Conservation (phyloP, 2,329 filamentous ascomycete species). For the Pseudocercospora macadamiae region DNA sequence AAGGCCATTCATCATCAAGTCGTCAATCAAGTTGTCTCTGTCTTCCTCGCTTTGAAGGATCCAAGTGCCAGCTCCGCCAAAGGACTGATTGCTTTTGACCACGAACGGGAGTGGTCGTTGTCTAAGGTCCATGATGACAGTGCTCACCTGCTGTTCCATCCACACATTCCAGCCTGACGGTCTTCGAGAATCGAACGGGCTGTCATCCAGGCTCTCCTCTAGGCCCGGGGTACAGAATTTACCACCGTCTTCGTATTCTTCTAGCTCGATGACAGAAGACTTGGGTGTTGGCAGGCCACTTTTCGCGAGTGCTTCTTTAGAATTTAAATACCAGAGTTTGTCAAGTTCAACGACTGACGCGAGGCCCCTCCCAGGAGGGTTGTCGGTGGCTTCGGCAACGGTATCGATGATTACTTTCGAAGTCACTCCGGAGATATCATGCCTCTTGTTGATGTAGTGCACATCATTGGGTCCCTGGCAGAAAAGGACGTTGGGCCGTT, state of each 20-base stretch:
- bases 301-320: conserved; percentile 12
- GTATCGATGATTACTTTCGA: conserved; percentile 10
- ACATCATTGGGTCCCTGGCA: conserved; percentile 2
- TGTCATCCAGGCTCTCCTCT: not conserved
- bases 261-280: not conserved
- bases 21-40: not conserved
- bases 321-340: conserved; percentile 9
- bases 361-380: conserved; percentile 1
- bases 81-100: conserved; percentile 12
- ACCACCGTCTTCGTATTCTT: conserved; percentile 9
- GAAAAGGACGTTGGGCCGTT: conserved; percentile 8
- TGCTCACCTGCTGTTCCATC: conserved; percentile 5
- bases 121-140: not conserved
- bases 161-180: conserved; percentile 4
- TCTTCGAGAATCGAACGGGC: not conserved
- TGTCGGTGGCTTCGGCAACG: conserved; percentile 11
- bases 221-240: conserved; percentile 9
- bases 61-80: conserved; percentile 9
- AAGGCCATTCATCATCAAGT: not conserved
- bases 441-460: not conserved
- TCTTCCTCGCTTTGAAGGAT: conserved; percentile 8
- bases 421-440: not conserved
- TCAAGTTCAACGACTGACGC: conserved; percentile 7
- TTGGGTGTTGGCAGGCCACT: conserved; percentile 11
- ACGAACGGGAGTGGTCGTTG: conserved; percentile 7